Conservation (phyloP, 495 filamentous ascomycete genomes). For the Letharia lupina region DNA sequence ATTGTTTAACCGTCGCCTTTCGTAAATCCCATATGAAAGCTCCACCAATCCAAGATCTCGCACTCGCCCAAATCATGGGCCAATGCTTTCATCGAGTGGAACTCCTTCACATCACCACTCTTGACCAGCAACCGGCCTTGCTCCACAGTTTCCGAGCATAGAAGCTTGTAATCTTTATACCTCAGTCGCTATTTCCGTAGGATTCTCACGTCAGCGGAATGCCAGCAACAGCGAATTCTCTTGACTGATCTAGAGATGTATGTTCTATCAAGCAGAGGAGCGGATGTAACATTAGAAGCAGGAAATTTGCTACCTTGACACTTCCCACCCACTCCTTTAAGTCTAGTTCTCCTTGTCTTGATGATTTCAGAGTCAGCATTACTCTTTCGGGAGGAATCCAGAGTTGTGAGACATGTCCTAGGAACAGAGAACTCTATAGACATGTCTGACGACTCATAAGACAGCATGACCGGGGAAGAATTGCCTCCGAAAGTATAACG, state of each 20-base stretch:
- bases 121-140: constrained; percentile 25
- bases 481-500: no score
- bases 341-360: constrained; percentile 34
- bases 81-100: constrained; percentile 30
- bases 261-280: neutral
- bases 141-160: constrained; percentile 31
- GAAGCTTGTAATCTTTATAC: constrained; percentile 46
- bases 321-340: constrained; percentile 48
- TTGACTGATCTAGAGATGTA: neutral
- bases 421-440: no score
- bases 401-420: no score
- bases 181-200: constrained; percentile 28
- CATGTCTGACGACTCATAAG: no score
- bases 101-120: constrained; percentile 41
- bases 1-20: constrained; percentile 1
- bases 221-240: neutral
- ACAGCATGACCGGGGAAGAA: no score
- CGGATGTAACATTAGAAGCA: neutral
- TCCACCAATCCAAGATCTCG: constrained; percentile 43
- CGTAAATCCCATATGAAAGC: constrained; percentile 41
- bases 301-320: constrained; percentile 36
- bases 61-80: constrained; percentile 30
- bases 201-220: neutral
- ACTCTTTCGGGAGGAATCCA: no score
- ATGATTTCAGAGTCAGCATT: no score